Evolutionary conservation across 2,329 filamentous ascomycete species (phyloP), one percentile per base, ranked within the genome.

Genomic region (Tolypocladium capitatum): DNA sequence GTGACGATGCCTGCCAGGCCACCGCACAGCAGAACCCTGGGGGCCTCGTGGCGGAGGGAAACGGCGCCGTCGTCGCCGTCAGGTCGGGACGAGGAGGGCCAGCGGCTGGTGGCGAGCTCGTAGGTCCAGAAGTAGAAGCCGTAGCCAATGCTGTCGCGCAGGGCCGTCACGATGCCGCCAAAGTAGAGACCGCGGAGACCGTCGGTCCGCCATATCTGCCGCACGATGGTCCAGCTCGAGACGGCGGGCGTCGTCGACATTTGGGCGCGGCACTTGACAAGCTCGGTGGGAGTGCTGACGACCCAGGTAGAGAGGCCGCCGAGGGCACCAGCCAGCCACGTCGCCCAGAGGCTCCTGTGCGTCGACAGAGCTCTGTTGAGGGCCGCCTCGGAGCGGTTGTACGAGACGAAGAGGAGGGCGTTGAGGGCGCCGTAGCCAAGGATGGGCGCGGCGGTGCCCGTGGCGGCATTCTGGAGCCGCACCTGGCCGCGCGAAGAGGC

Each of bases 81-180:
- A 8, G 21, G 11, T 49, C 50, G 16, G 49, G 36, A 9, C 49
- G 50, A 7, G 53, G 66, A 67, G 18, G 69, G 68, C 63, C 81
- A 71, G 47, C 71, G 68, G 33, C 78, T 74, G 52, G 83, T 87
- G 53, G 74, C 79, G 49, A 90, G 69, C 64, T 94, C 86, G 60
- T 96, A 97, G 1, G 84, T 84, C 85, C 86, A 94, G 64, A 97
- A 97, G 61, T 96, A 97, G 64, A 96, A 96, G 0, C 90, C 91
- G 66, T 96, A 97, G n/a, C 91, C 91, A 48, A 96, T 77, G 49
- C 84, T 83, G 65, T 97, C 91, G 45, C 91, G 75, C 36, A 91
- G 61, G 46, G 84, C 86, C 1, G 91, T 97, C 16, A 96, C 80
- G 0, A 69, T 72, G 20, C 91, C 91, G 20, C 89, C 91, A 52